Conservation (phyloP, 306 rosid species). For the Echinosophora koreensis region DNA sequence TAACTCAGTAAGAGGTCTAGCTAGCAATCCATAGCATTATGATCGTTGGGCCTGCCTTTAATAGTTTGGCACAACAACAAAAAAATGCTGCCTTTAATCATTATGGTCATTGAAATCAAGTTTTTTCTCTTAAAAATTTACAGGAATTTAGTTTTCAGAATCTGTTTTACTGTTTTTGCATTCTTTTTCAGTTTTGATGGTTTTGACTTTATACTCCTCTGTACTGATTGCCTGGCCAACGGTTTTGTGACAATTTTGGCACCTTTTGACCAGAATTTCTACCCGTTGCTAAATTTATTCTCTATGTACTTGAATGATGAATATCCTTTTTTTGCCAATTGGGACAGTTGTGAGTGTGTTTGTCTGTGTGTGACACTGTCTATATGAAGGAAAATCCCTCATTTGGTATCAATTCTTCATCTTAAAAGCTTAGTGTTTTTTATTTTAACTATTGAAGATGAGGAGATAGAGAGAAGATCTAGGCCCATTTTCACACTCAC, state of each 20-base stretch:
- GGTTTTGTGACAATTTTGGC: neutral
- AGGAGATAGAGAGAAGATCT: neutral
- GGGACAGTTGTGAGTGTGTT: neutral
- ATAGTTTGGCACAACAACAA: neutral
- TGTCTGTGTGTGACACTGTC: neutral
- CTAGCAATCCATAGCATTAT: too few species aligned
- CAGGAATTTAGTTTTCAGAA: neutral
- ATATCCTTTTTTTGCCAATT: neutral
- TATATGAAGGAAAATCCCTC: neutral
- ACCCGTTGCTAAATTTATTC: neutral
- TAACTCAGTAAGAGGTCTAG: too few species aligned
- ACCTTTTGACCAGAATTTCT: neutral
- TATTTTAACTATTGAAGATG: neutral
- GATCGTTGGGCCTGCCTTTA: neutral
- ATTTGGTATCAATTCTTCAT: neutral
- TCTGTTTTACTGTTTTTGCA: neutral
- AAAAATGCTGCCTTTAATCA: neutral
- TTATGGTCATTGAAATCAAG: neutral
- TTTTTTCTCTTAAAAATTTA: neutral
- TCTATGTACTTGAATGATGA: neutral
- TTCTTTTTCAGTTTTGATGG: neutral
- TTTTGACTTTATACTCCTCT: neutral
- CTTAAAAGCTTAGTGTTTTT: neutral
- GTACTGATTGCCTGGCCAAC: neutral
- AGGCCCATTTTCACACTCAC: neutral